Conservation (phyloP, 768 basidiomycete species). For the Trametes meyenii region DNA sequence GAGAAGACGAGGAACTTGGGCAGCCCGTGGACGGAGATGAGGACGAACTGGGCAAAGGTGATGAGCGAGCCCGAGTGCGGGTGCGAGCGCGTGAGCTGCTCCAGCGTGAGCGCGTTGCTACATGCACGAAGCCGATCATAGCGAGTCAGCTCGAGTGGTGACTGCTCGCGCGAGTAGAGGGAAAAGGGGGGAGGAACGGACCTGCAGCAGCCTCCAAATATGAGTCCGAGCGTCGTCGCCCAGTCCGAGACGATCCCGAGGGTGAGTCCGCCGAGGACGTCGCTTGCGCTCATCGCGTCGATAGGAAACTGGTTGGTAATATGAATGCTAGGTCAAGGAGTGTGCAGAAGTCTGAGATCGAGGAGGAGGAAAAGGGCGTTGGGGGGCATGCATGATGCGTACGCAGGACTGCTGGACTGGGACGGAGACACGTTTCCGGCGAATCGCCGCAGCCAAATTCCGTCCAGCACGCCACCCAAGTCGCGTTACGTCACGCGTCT, state of each 20-base stretch:
- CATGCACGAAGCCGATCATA: not conserved
- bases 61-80: conserved; percentile 80
- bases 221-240: conserved; percentile 66
- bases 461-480: not conserved
- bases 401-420: too few relatives aligned
- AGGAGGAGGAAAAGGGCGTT: not conserved
- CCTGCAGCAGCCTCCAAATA: conserved; percentile 94
- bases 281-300: conserved; percentile 7
- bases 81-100: conserved; percentile 68
- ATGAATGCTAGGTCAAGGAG: not conserved
- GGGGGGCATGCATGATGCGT: too few relatives aligned
- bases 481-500: conserved; percentile 22
- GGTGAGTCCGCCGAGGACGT: conserved; percentile 21
- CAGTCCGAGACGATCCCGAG: conserved; percentile 44
- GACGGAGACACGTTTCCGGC: not conserved
- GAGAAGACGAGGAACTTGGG: conserved; percentile 55
- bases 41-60: conserved; percentile 84
- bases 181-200: conserved; percentile 36
- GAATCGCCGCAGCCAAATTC: not conserved
- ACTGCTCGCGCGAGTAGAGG: conserved; percentile 27
- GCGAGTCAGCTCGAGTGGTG: not conserved
- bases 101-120: conserved; percentile 80
- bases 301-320: not conserved
- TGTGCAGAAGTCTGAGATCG: not conserved
- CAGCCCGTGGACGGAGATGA: conserved; percentile 75